Conservation (phyloP, 805 yeast genomes). For the Candida mattraensis region DNA sequence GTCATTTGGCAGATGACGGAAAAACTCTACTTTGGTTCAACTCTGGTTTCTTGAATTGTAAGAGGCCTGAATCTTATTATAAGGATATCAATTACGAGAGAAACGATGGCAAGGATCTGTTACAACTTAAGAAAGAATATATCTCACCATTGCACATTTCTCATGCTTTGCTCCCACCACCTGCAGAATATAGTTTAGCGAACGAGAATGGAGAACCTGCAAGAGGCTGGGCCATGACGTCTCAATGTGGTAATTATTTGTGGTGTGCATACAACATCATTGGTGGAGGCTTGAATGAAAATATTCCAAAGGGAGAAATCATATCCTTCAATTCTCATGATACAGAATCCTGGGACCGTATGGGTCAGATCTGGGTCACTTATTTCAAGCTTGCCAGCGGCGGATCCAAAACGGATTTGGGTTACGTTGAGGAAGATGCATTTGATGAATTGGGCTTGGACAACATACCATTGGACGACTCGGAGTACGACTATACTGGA, state of each 20-base stretch:
- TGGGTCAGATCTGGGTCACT: constrained; percentile 56
- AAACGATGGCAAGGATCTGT: constrained; percentile 25
- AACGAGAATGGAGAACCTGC: constrained; percentile 42
- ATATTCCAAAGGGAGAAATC: constrained; percentile 44
- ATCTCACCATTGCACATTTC: constrained; percentile 42
- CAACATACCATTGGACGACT: constrained; percentile 12
- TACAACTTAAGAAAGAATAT: constrained; percentile 38
- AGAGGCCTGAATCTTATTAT: constrained; percentile 40
- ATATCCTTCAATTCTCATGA: constrained; percentile 36
- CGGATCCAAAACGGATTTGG: constrained; percentile 24
- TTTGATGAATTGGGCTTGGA: constrained; percentile 32
- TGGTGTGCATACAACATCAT: constrained; percentile 63
- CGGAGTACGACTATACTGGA: constrained; percentile 10
- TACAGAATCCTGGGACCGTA: constrained; percentile 37
- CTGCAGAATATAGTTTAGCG: constrained; percentile 36
- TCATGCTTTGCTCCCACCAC: constrained; percentile 54
- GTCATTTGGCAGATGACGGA: constrained; percentile 54
- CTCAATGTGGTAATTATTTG: constrained; percentile 52
- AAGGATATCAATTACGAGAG: constrained; percentile 37
- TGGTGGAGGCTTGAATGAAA: constrained; percentile 46
- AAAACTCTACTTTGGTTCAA: constrained; percentile 62
- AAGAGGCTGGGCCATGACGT: constrained; percentile 55
- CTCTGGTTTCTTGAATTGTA: constrained; percentile 66
- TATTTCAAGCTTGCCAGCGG: constrained; percentile 33
- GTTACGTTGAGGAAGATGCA: constrained; percentile 33